Evolutionary conservation across 106 monocot species (phyloP), one percentile per base, ranked within the genome.

Genomic region (Platanthera zijinensis): DNA sequence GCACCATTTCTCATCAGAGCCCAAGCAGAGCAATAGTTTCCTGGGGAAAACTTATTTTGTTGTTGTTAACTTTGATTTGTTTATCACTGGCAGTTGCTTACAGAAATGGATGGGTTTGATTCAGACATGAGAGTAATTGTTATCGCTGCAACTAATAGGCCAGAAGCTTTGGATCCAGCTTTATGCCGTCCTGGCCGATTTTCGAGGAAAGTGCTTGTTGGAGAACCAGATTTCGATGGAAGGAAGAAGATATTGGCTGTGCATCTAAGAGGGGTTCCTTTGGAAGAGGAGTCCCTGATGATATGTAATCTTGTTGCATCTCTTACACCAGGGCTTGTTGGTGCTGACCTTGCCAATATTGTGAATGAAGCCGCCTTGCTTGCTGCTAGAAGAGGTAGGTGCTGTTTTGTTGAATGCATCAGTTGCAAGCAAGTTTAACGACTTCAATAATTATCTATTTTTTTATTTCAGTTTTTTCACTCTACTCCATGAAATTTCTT

Each of bases 71-170:
- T 48, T 39, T 48, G 2, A 46, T 77, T 78, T 10, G 3, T 76
- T 71, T 72, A 47, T 73, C 5, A 57, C 1, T 82, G 12, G 57
- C 85, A 95, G 95, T 79, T 95, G 54, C 82, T 95, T 63, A 95
- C 95, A 2, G 92, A 95, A 82, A 96, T 96, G 96, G 96, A 96
- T 85, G 96, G 96, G 11, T 96, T 96, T 82, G 90, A 96, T 61
- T 89, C 96, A 48, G 90, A 87, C 54, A 83, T 69, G 32, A 87
- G 87, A 84, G 96, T 96, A 51, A 93, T 96, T 78, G 96, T 93
- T 54, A 87, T 96, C 62, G 96, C 89, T 49, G 96, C 96, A 66
- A 96, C 96, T 19, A 96, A 96, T 84, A 85, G 96, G 74, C 90
- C 96, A 10, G 93, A 90, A 76, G 92, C 93, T 87, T 56, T 93